Percentiles rank a stretch among this genome's conserved stretches.
Evolutionary conservation across 2,329 filamentous ascomycete species (phyloP).

Genomic region (Trichoderma brevicompactum): DNA sequence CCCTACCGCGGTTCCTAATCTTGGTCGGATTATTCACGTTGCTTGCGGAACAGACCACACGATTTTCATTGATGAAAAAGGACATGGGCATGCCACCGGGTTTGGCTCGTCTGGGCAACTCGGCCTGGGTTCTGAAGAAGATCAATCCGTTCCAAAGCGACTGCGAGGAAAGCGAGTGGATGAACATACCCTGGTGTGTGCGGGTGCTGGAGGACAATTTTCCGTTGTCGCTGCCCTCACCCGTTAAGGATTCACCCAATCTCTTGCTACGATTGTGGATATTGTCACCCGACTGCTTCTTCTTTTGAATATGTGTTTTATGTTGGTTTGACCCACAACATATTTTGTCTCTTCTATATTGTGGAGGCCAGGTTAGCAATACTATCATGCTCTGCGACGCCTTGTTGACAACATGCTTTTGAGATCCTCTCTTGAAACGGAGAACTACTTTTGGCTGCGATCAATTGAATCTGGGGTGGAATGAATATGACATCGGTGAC

Average conservation of each 20-base stretch:
- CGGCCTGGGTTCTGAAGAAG: background rate
- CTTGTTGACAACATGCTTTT: background rate
- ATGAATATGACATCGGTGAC: background rate
- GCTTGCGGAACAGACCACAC: conserved; percentile 14
- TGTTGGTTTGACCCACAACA: background rate
- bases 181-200: background rate
- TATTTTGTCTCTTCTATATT: background rate
- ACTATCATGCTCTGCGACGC: too few species aligned
- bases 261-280: background rate
- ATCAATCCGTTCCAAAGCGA: background rate
- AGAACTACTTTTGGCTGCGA: background rate
- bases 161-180: background rate
- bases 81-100: background rate
- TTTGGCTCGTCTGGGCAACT: conserved; percentile 10
- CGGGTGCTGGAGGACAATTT: conserved; percentile 2
- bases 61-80: conserved; percentile 7
- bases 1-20: background rate
- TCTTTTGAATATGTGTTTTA: background rate
- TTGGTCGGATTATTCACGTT: background rate
- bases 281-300: background rate
- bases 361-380: background rate
- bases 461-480: background rate
- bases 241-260: background rate
- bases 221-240: conserved; percentile 5
- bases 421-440: background rate